phyloP scores from a whole-genome alignment of 352 stramenopile genomes.

The Pythium brassicae region DNA sequence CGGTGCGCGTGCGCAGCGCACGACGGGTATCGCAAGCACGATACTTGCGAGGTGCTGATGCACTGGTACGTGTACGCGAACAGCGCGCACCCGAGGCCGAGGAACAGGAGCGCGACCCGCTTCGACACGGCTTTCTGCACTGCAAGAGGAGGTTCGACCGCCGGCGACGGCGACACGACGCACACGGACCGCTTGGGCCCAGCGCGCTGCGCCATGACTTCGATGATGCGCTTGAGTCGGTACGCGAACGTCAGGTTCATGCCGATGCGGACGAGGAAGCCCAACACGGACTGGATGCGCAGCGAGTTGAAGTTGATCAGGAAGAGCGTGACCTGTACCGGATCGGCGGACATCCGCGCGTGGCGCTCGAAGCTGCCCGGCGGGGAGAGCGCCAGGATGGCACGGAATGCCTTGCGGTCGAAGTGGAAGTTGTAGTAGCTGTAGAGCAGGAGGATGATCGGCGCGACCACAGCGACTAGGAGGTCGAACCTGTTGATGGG shows the following conservation, averaged over 20 bases:
- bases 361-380: slow-evolving; percentile 21
- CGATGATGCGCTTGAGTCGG: slow-evolving; percentile 25
- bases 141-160: background rate
- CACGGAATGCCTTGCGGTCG: slow-evolving; percentile 16
- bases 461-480: slow-evolving; percentile 17
- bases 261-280: slow-evolving; percentile 25
- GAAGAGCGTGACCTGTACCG: slow-evolving; percentile 22
- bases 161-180: background rate
- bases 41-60: slow-evolving; percentile 3
- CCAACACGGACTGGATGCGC: slow-evolving; percentile 17
- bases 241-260: slow-evolving; percentile 33
- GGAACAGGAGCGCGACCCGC: slow-evolving; percentile 7
- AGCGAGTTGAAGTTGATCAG: slow-evolving; percentile 26
- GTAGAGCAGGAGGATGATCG: slow-evolving; percentile 21
- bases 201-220: slow-evolving; percentile 6
- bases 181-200: background rate
- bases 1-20: slow-evolving; percentile 26
- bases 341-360: slow-evolving; percentile 23
- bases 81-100: slow-evolving; percentile 7
- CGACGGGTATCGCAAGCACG: slow-evolving; percentile 13
- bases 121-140: slow-evolving; percentile 9
- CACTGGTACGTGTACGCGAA: slow-evolving; percentile 9
- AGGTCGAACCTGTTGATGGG: slow-evolving; percentile 22
- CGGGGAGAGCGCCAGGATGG: slow-evolving; percentile 17
- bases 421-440: slow-evolving; percentile 25